phyloP scores from a whole-genome alignment of 208 protist genomes.

The Trypanosoma avium region DNA sequence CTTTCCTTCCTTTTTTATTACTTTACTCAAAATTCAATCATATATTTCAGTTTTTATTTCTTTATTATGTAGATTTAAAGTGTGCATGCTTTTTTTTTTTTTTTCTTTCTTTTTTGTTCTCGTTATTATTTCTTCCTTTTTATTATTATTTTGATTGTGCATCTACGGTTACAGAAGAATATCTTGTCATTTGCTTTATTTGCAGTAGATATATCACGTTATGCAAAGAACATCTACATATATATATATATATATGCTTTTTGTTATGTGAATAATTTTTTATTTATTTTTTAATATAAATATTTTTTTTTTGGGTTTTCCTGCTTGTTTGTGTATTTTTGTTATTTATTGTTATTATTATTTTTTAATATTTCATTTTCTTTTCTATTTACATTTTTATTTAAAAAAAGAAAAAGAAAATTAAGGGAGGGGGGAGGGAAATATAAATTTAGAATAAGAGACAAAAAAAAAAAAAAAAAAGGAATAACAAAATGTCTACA shows the following conservation, averaged over 20 bases:
- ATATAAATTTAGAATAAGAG: not conserved
- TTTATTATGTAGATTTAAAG: too few relatives aligned
- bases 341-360: not conserved
- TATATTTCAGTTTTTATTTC: too few relatives aligned
- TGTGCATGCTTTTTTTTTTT: not conserved
- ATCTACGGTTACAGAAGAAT: too few relatives aligned
- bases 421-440: not conserved
- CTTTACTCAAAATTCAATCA: too few relatives aligned
- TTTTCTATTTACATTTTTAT: not conserved
- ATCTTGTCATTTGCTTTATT: too few relatives aligned
- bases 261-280: not conserved
- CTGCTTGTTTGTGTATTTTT: not conserved
- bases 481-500: constrained; percentile 1
- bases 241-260: too few relatives aligned
- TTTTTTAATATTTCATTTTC: not conserved
- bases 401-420: not conserved
- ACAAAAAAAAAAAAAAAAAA: not conserved
- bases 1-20: not conserved
- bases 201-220: too few relatives aligned
- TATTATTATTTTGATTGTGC: not conserved
- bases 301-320: not conserved
- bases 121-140: not conserved
- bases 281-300: not conserved
- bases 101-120: not conserved
- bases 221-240: too few relatives aligned